Base-by-base conservation (phyloP, 1,284 basidiomycete species). In the Tranzscheliella williamsii region DNA sequence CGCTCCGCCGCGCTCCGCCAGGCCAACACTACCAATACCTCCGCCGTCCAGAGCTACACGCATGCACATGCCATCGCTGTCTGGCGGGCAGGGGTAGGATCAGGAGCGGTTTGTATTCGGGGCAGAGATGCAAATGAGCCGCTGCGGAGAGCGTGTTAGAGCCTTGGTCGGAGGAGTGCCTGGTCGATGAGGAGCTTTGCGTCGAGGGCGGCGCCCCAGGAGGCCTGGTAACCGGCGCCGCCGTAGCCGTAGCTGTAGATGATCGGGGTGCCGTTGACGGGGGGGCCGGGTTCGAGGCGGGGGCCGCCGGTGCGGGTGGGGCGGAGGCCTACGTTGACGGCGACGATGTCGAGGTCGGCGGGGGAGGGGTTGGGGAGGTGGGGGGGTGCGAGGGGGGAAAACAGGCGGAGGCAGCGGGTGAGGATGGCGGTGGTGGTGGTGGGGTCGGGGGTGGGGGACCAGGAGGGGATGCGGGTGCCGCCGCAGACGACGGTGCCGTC, bases 401-500 rank as follows among this genome's bases (percentile, higher is more conserved):
- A 42, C 11, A 68, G 33, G 4, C 21, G 34, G 3, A 72, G 29
- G 23, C 54, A 68, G 8, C 61, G 31, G n/a, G 47, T 22, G 15
- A 72, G 42, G n/a, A 72, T 71, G 11, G 21, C 48, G 5, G n/a
- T 33, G 6, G 70, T 71, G 3, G 68, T 72, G 8, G 55, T 62
- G 11, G 35, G 30, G 11, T 62, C 29, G 8, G 57, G 43, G 4
- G 38, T 15, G 4, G 41, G 36, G 17, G 60, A 51, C 45, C 57
- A 57, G 34, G 72, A 61, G 24, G 56, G 43, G n/a, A 53, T 32
- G 5, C 72, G 38, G 8, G 72, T 73, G 2, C 72, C 72, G 27
- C 72, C 72, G 16, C 68, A 63, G 27, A 73, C 46, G 11, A 69
- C 57, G 1, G 57, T 57, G 2, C 69, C 72, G 15, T 72, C 67